Evolutionary conservation across 495 filamentous ascomycete genomes (phyloP).

Genomic region (Tuber borchii): DNA sequence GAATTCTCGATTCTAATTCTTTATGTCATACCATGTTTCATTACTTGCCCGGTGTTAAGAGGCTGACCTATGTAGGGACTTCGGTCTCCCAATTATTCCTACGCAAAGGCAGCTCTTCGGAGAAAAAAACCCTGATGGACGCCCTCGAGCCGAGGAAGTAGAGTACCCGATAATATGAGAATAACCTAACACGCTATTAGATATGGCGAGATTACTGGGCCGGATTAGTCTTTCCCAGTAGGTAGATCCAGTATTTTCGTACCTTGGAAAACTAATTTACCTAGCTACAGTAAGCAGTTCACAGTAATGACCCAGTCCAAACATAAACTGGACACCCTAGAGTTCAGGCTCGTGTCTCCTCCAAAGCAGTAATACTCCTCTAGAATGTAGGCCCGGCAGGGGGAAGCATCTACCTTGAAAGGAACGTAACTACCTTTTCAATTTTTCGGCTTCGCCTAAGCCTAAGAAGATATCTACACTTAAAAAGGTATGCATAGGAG

Average conservation of each 20-base stretch:
- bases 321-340: not conserved
- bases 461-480: too few relatives aligned
- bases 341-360: not conserved
- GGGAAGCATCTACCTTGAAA: not conserved
- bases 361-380: not conserved
- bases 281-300: not conserved
- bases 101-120: too few relatives aligned
- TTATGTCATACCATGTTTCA: not conserved
- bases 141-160: too few relatives aligned
- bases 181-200: not conserved
- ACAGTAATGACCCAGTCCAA: too few relatives aligned
- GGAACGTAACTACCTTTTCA: not conserved
- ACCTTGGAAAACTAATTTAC: not conserved
- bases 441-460: too few relatives aligned
- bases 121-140: too few relatives aligned
- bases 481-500: too few relatives aligned
- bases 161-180: too few relatives aligned
- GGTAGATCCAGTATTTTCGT: not conserved
- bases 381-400: not conserved
- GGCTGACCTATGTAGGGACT: not conserved
- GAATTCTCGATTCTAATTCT: not conserved
- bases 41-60: not conserved
- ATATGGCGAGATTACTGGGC: not conserved
- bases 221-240: not conserved
- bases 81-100: too few relatives aligned